phyloP scores from a whole-genome alignment of 441 rosid species.

The Lepidium campestre region DNA sequence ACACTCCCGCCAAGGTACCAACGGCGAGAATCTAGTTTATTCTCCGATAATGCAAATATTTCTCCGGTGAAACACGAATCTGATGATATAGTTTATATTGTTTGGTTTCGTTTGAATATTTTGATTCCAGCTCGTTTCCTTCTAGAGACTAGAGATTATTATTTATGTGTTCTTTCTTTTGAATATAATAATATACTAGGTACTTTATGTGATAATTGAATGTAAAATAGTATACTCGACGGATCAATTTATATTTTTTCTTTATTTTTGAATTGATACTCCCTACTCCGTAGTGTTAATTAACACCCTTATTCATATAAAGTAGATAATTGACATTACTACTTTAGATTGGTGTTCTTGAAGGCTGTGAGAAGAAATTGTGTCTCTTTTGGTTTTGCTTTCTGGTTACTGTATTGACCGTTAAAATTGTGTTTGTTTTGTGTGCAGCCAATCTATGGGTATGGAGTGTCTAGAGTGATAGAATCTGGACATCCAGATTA shows the following conservation, averaged over 20 bases:
- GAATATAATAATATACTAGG: no score
- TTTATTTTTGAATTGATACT: no score
- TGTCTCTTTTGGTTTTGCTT: neutral
- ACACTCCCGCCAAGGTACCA: slow-evolving; percentile 31
- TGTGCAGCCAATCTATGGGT: slow-evolving; percentile 45
- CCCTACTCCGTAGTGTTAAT: no score
- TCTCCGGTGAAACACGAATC: neutral
- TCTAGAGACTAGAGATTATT: neutral
- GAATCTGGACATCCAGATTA: slow-evolving; percentile 46
- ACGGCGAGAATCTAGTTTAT: neutral
- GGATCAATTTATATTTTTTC: no score
- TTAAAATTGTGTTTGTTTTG: neutral
- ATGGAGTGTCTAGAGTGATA: slow-evolving; percentile 48
- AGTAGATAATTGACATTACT: neutral
- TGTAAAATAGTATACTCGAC: neutral
- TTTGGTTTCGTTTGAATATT: neutral
- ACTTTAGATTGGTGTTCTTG: neutral
- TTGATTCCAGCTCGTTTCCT: neutral
- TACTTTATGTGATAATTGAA: neutral
- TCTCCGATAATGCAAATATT: neutral
- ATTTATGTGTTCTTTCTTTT: neutral
- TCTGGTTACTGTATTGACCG: neutral
- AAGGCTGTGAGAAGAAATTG: neutral
- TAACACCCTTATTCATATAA: neutral
- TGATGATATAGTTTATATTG: neutral